Conservation (phyloP, 148 eudicot species). For the Heliamphora exappendiculata region DNA sequence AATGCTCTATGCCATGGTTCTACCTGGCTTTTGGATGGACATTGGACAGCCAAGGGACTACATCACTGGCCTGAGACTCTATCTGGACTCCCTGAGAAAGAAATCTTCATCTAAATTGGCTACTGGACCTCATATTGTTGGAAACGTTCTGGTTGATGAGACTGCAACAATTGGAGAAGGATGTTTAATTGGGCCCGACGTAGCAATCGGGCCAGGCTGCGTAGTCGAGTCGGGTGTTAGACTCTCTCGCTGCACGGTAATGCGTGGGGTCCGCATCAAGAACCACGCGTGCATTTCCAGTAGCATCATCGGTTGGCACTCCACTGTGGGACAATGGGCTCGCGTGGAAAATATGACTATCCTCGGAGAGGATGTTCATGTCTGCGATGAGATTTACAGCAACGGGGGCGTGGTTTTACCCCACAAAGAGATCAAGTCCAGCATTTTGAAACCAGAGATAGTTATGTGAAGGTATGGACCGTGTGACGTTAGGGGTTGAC, state of each 20-base stretch:
- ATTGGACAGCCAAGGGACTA: slow-evolving; percentile 91
- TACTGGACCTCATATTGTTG: slow-evolving; percentile 55
- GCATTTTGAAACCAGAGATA: slow-evolving; percentile 87
- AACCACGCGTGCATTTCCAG: slow-evolving; percentile 72
- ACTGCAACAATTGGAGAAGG: slow-evolving; percentile 84
- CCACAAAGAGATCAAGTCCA: slow-evolving; percentile 84
- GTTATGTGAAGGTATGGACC: slow-evolving; percentile 51
- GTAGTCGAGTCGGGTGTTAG: slow-evolving; percentile 83
- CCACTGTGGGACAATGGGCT: slow-evolving; percentile 89
- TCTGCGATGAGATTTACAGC: slow-evolving; percentile 75
- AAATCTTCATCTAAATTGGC: slow-evolving; percentile 50
- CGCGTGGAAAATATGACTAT: slow-evolving; percentile 87
- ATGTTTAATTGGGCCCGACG: slow-evolving; percentile 92
- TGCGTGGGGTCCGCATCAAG: slow-evolving; percentile 86
- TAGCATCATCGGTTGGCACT: slow-evolving; percentile 94
- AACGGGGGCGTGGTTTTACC: slow-evolving; percentile 90
- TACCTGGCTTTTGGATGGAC: slow-evolving; percentile 99
- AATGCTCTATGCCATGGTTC: slow-evolving; percentile 69
- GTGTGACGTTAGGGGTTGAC: too few species aligned
- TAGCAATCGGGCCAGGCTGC: slow-evolving; percentile 93
- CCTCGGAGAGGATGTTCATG: slow-evolving; percentile 87
- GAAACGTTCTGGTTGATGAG: slow-evolving; percentile 79
- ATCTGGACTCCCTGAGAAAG: slow-evolving; percentile 73
- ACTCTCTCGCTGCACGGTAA: slow-evolving; percentile 83
- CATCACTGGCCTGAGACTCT: slow-evolving; percentile 81